Base-by-base conservation (phyloP, 768 basidiomycete species). In the Collybia sordida region DNA sequence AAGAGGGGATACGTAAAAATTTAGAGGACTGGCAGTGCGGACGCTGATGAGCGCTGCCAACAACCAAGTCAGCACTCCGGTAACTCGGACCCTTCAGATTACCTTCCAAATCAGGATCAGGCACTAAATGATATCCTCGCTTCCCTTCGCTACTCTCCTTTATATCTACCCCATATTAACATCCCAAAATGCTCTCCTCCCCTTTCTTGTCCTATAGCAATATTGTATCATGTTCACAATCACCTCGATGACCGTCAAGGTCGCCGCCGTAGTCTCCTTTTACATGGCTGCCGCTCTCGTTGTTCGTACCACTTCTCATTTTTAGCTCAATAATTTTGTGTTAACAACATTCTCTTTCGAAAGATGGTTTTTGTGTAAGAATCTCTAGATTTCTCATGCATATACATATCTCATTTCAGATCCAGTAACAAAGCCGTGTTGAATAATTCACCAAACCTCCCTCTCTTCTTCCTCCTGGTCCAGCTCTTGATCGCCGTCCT, bases 241-340 rank as follows among this genome's bases (percentile, higher is more conserved):
- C 47, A 57, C 51, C 54, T 56, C 68, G 9, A 70, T 72, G 46
- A 68, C 66, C 28, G 53, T 78, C 49, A 73, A 83, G 63, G 82
- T 90, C 40, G 82, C 83, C 14, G 79, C 66, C n/a, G 88, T 91
- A 21, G 87, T 90, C 53, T 55, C 74, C 6, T 91, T 91, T 68
- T 91, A 90, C 72, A 90, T 91, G 88, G 65, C 67, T 18, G 78
- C 88, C 2, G 88, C 88, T 3, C 71, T 91, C 7, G 79, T 89
- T 35, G 86, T 89, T 60, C 65, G 86, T 76, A 24, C 21, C 24
- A 36, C 19, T 39, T 34, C 48, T 52, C 47, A n/a, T 31, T 31
- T 47, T 31, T n/a, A n/a, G n/a, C n/a, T 18, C 12, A 4, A 21
- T 48, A 21, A n/a, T 24, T 40, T n/a, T 47, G 36, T 19, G 25